Conservation (phyloP, 2,329 filamentous ascomycete species). For the Fragosphaeria purpurea region DNA sequence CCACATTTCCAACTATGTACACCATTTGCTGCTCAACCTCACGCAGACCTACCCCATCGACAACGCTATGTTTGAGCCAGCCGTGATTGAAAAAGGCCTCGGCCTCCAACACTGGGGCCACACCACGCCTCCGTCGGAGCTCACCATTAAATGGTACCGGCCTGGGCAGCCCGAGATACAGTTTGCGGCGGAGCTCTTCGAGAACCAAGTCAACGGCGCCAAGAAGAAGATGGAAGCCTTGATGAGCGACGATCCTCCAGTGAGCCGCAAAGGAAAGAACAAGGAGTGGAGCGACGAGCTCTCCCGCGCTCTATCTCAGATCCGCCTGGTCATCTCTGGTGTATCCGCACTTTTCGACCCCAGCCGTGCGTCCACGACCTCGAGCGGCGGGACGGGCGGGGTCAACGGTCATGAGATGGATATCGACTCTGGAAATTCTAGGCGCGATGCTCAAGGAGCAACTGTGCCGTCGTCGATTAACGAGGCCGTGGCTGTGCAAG, state of each 20-base stretch:
- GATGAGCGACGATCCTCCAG: constrained; percentile 69
- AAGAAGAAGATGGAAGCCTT: constrained; percentile 65
- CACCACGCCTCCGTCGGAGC: constrained; percentile 58
- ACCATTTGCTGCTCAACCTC: constrained; percentile 87
- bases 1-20: constrained; percentile 94
- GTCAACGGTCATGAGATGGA: constrained; percentile 21
- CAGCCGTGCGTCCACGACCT: constrained; percentile 51
- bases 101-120: constrained; percentile 77
- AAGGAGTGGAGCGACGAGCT: constrained; percentile 99
- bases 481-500: constrained; percentile 39
- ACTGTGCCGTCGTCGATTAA: not conserved
- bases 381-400: constrained; percentile 25
- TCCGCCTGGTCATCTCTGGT: constrained; percentile 82
- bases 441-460: not conserved
- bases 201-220: constrained; percentile 69
- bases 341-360: constrained; percentile 85
- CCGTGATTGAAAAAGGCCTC: constrained; percentile 59
- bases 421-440: constrained; percentile 12
- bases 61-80: constrained; percentile 76
- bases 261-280: constrained; percentile 87
- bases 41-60: constrained; percentile 92
- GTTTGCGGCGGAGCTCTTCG: constrained; percentile 83
- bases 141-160: constrained; percentile 87
- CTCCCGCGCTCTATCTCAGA: constrained; percentile 75
- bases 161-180: constrained; percentile 70